Evolutionary conservation across 148 eudicot species (phyloP).

Genomic region (Vaccinium vitisidaea): DNA sequence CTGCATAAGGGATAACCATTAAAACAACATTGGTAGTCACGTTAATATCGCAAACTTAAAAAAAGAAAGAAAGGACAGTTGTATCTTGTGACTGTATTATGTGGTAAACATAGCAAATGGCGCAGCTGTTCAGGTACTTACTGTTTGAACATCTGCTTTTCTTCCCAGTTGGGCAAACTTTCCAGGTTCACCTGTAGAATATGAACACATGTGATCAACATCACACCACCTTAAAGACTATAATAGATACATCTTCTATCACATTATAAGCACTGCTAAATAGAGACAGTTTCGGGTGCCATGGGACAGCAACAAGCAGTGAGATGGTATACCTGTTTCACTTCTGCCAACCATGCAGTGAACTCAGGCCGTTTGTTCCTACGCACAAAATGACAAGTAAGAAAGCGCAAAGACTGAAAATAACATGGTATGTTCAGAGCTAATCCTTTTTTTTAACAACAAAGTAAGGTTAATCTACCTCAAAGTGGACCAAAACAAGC

Average conservation of each 20-base stretch:
- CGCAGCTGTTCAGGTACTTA: slow-evolving; percentile 29
- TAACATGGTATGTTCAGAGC: not conserved
- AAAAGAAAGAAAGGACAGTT: not conserved
- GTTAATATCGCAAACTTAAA: not conserved
- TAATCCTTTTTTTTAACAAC: not conserved
- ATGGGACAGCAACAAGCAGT: not conserved
- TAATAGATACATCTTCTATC: not conserved
- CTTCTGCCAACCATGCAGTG: slow-evolving; percentile 88
- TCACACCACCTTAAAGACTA: not conserved
- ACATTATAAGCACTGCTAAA: not conserved
- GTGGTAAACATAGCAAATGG: not conserved
- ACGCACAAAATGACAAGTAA: slow-evolving; percentile 20
- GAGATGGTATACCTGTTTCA: slow-evolving; percentile 62
- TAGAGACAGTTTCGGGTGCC: not conserved
- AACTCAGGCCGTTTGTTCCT: slow-evolving; percentile 98
- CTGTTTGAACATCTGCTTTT: slow-evolving; percentile 97
- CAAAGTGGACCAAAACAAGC: not conserved
- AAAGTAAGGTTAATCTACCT: not conserved
- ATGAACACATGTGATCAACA: not conserved
- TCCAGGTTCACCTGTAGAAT: slow-evolving; percentile 78
- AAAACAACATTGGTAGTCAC: not conserved
- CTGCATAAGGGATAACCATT: slow-evolving; percentile 35
- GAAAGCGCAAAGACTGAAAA: not conserved
- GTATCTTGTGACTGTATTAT: not conserved
- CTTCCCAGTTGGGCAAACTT: slow-evolving; percentile 89